phyloP scores from a whole-genome alignment of 768 basidiomycete species.

The Trametes sanguinea region DNA sequence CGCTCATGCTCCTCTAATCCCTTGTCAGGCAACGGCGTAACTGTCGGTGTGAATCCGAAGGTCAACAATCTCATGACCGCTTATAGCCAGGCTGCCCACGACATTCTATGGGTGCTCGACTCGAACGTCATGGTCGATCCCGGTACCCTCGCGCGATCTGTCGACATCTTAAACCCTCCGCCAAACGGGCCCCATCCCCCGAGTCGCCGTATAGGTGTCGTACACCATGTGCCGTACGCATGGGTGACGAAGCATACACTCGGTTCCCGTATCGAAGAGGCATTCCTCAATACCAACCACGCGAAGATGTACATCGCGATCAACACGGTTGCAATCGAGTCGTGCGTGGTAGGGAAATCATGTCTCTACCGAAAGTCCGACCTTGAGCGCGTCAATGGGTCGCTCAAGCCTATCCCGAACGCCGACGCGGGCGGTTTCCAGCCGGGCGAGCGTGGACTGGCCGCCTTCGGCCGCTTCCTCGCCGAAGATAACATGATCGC shows the following conservation, averaged over 20 bases:
- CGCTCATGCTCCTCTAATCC: too few species aligned
- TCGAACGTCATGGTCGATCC: constrained; percentile 85
- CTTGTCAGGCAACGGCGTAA: constrained; percentile 63
- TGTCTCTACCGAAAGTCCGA: constrained; percentile 92
- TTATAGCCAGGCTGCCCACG: constrained; percentile 77
- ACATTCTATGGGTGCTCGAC: constrained; percentile 96
- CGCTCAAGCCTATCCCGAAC: constrained; percentile 49
- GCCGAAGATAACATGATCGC: constrained; percentile 99
- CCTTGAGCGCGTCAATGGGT: constrained; percentile 72
- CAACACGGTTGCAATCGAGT: constrained; percentile 85
- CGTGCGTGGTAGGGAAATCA: constrained; percentile 97
- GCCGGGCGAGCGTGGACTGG: constrained; percentile 55
- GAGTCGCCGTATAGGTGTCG: constrained; percentile 68
- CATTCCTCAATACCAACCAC: constrained; percentile 95
- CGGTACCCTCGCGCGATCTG: constrained; percentile 80
- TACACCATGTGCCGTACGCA: constrained; percentile 96
- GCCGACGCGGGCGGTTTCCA: constrained; percentile 21
- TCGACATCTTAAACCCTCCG: constrained; percentile 65
- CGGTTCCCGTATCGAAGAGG: constrained; percentile 87
- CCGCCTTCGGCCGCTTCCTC: constrained; percentile 83
- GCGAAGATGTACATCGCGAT: constrained; percentile 98
- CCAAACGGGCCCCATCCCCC: constrained; percentile 35
- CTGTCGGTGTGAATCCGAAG: constrained; percentile 93
- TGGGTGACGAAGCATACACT: constrained; percentile 64
- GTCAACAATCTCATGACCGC: constrained; percentile 93